Conservation (phyloP, 2,329 filamentous ascomycete species). For the Neoascochyta sp. region DNA sequence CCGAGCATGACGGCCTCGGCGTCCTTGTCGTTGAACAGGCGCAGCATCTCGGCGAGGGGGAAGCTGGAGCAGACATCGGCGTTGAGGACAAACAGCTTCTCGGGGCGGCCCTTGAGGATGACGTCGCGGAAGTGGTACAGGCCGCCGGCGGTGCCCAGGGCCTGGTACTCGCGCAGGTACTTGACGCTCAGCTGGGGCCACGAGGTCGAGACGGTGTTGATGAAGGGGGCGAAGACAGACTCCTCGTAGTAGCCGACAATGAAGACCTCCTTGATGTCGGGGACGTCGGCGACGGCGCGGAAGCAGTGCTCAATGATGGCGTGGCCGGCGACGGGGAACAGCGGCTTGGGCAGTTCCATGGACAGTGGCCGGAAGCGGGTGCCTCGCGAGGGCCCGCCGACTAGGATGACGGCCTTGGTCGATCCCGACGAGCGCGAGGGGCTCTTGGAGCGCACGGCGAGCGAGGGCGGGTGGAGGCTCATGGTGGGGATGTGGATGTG, state of each 20-base stretch:
- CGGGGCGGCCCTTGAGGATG: constrained; percentile 91
- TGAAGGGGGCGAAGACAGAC: constrained; percentile 93
- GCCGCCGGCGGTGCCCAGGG: constrained; percentile 89
- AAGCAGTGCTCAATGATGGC: constrained; percentile 98
- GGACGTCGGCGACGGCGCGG: constrained; percentile 83
- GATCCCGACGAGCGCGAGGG: constrained; percentile 41
- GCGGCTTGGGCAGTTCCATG: constrained; percentile 94
- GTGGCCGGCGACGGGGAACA: constrained; percentile 97
- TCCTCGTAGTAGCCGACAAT: constrained; percentile 99
- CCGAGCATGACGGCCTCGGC: constrained; percentile 95
- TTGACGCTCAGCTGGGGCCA: constrained; percentile 88
- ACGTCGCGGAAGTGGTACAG: constrained; percentile 99
- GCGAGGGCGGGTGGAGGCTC: constrained; percentile 38
- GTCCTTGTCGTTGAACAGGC: constrained; percentile 88
- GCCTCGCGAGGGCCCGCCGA: constrained; percentile 90
- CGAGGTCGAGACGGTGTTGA: constrained; percentile 80
- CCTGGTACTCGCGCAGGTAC: constrained; percentile 96
- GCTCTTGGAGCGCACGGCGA: constrained; percentile 33
- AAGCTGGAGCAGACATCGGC: constrained; percentile 99
- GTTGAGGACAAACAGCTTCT: constrained; percentile 95
- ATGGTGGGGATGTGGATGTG: constrained; percentile 15
- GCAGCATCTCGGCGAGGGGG: constrained; percentile 91
- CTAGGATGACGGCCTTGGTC: constrained; percentile 94
- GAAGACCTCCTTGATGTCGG: constrained; percentile 91
- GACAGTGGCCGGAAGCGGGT: constrained; percentile 93